A percentile compares a stretch with the other conserved stretches of the same genome.
Evolutionary conservation across 2,329 filamentous ascomycete genomes (phyloP).

Genomic region (Pestalotiopsis sp.): DNA sequence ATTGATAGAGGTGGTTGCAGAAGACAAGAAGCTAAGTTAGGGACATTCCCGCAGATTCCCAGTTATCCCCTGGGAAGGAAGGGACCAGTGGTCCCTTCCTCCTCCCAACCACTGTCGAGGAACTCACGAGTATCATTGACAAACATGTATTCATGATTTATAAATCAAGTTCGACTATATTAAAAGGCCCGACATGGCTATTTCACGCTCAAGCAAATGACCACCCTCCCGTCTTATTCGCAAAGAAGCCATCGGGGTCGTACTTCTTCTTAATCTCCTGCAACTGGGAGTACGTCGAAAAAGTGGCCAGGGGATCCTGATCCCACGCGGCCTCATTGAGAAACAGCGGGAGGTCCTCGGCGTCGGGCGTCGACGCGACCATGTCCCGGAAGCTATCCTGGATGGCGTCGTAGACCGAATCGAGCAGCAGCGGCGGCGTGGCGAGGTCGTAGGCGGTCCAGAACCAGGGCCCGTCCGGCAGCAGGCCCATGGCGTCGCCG

Average conservation of each 20-base stretch:
- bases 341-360: constrained; percentile 28
- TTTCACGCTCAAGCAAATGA: constrained; percentile 25
- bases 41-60: too few species aligned
- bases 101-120: too few species aligned
- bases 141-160: too few species aligned
- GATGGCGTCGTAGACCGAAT: constrained; percentile 26
- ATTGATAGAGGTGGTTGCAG: too few species aligned
- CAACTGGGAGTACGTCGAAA: constrained; percentile 34
- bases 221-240: constrained; percentile 30
- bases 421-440: constrained; percentile 26
- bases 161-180: too few species aligned
- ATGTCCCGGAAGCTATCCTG: constrained; percentile 32
- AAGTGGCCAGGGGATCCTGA: constrained; percentile 28
- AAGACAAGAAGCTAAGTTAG: too few species aligned
- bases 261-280: constrained; percentile 39
- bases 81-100: too few species aligned
- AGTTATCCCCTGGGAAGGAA: too few species aligned
- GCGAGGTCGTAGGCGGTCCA: constrained; percentile 33
- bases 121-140: too few species aligned
- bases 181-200: too few species aligned
- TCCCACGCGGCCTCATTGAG: constrained; percentile 30
- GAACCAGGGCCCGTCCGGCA: constrained; percentile 35
- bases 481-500: constrained; percentile 33
- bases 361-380: constrained; percentile 29
- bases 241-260: constrained; percentile 37